Conservation (phyloP, 129 eudicot genomes). For the Tanacetum coccineum region DNA sequence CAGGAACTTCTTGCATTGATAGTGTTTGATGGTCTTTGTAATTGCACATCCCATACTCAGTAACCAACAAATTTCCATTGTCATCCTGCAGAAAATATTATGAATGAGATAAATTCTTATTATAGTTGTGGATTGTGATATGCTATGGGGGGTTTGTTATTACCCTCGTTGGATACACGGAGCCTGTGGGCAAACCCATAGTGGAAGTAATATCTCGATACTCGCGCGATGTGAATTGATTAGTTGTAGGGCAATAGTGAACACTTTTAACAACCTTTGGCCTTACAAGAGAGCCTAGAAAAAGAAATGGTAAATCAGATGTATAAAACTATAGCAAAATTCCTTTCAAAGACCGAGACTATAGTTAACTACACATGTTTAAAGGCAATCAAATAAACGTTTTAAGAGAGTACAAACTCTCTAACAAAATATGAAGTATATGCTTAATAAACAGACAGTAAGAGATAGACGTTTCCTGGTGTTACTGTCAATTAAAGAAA, state of each 20-base stretch:
- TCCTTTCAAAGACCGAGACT: neutral
- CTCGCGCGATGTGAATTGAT: slow-evolving; percentile 73
- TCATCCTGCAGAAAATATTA: slow-evolving; percentile 61
- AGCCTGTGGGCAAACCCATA: slow-evolving; percentile 93
- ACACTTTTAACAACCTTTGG: slow-evolving; percentile 99
- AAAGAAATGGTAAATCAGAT: neutral
- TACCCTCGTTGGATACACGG: slow-evolving; percentile 97
- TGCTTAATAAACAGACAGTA: neutral
- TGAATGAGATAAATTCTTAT: slow-evolving; percentile 4
- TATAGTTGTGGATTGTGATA: neutral
- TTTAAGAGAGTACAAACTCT: no score
- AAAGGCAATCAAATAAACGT: no score
- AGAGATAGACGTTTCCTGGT: neutral
- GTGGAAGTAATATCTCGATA: slow-evolving; percentile 95
- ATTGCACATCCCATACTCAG: slow-evolving; percentile 87
- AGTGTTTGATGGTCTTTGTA: slow-evolving; percentile 96
- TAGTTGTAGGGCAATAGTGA: slow-evolving; percentile 88
- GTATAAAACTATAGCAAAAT: neutral
- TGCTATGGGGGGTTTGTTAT: neutral
- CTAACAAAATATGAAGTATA: neutral
- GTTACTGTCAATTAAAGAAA: neutral
- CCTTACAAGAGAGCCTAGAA: slow-evolving; percentile 94
- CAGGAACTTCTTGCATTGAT: slow-evolving; percentile 99
- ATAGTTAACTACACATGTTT: neutral
- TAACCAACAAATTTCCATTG: slow-evolving; percentile 79